phyloP scores from a whole-genome alignment of 2,329 filamentous ascomycete genomes.

The Blumeriella jaapii region DNA sequence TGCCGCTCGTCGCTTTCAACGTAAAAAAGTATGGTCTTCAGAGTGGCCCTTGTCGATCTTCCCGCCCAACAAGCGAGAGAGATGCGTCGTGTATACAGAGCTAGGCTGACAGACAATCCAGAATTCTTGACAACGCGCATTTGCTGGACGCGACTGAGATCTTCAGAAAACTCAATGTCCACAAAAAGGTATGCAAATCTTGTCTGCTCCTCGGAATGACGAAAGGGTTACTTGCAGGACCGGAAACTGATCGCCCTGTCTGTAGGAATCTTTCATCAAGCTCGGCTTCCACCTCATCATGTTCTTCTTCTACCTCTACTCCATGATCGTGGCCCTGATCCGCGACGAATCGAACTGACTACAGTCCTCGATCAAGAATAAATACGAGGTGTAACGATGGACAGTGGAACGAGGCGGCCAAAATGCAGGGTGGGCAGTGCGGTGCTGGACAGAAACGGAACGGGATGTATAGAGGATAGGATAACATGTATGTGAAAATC shows the following conservation, averaged over 20 bases:
- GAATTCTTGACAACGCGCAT: constrained; percentile 95
- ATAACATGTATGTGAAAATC: constrained; percentile 19
- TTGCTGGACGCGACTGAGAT: constrained; percentile 96
- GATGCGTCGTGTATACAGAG: background rate
- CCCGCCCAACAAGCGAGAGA: background rate
- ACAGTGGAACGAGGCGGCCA: background rate
- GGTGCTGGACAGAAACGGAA: too few species aligned
- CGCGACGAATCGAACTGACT: constrained; percentile 79
- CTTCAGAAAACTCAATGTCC: constrained; percentile 96
- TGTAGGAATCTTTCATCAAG: constrained; percentile 94
- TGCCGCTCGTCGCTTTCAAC: constrained; percentile 88
- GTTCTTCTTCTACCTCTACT: constrained; percentile 99
- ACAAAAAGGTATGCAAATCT: constrained; percentile 73
- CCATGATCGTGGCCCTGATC: constrained; percentile 53
- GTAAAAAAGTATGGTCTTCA: constrained; percentile 75
- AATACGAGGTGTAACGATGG: constrained; percentile 15
- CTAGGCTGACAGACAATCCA: constrained; percentile 33
- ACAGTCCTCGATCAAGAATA: constrained; percentile 15
- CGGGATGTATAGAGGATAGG: constrained; percentile 8
- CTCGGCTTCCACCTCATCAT: constrained; percentile 97
- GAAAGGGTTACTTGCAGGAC: background rate
- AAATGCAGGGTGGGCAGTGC: too few species aligned
- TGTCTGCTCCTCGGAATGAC: background rate
- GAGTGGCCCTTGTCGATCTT: background rate
- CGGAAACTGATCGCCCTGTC: constrained; percentile 4